A percentile compares a stretch with the other conserved stretches of the same genome.
Evolutionary conservation across 2,329 filamentous ascomycete genomes (phyloP).

Genomic region (Colletotrichum filicis): DNA sequence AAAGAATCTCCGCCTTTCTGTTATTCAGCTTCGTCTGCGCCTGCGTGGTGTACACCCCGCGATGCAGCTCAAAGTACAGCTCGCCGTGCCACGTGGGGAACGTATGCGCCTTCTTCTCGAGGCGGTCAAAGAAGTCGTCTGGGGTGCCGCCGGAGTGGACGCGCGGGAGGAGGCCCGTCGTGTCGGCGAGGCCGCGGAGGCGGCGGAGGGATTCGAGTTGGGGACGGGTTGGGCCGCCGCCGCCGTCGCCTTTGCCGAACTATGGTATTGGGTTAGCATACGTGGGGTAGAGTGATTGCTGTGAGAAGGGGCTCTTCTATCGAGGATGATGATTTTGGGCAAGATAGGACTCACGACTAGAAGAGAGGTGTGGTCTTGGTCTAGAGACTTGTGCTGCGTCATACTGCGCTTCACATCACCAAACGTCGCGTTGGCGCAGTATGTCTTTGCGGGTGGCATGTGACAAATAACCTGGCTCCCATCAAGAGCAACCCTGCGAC

Average conservation of each 20-base stretch:
- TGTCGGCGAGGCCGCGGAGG: constrained; percentile 72
- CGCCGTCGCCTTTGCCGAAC: constrained; percentile 76
- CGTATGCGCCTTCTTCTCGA: constrained; percentile 69
- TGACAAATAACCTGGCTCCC: constrained; percentile 77
- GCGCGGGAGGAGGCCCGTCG: constrained; percentile 65
- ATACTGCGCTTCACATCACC: constrained; percentile 67
- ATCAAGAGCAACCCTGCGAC: constrained; percentile 64
- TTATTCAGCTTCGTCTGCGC: constrained; percentile 77
- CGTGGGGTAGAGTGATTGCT: too few relatives aligned
- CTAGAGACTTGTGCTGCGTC: constrained; percentile 74
- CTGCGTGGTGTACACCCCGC: constrained; percentile 76
- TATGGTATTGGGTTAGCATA: neutral
- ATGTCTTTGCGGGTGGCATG: constrained; percentile 75
- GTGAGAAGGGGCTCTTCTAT: too few relatives aligned
- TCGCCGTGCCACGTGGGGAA: constrained; percentile 78
- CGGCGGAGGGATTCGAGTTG: constrained; percentile 75
- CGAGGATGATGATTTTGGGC: neutral
- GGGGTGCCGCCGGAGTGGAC: constrained; percentile 73
- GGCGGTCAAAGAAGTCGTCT: constrained; percentile 72
- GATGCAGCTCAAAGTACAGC: constrained; percentile 76
- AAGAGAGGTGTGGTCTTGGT: constrained; percentile 72
- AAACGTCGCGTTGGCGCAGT: constrained; percentile 73
- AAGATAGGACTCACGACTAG: constrained; percentile 55
- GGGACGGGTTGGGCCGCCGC: constrained; percentile 73
- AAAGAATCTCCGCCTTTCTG: constrained; percentile 69